Evolutionary conservation across 2,329 filamentous ascomycete species (phyloP), one percentile per base, ranked within the genome.

Genomic region (Bipolaris oryzae): DNA sequence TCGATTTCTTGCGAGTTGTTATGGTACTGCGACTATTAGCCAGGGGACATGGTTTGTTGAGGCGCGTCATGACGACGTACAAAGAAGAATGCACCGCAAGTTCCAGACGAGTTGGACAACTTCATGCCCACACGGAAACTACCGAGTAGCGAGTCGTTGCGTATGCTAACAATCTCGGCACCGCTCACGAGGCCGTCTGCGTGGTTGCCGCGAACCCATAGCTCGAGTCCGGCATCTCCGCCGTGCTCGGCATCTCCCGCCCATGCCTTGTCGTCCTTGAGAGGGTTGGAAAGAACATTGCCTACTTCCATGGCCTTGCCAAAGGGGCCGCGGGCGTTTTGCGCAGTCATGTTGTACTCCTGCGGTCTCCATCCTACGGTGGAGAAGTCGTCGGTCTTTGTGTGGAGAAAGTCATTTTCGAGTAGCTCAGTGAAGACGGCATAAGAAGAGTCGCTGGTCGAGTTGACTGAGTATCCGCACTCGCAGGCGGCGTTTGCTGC

Each of bases 1-100:
- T 93, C 90, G 66, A 93, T 91, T 68, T 93, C 90, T 69, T 90
- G 87, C 1, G 88, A 89, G 74, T 93, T 87, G 73, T 92, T 91
- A 76, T 85, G 86, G 74, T 91, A 92, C 89, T 91, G 59, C 37
- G 33, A 34, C 38, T 16, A 51, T 66, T 59, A 69, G 62, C 47
- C 37, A 39, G 18, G 33, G 39, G 37, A 15, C 9, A 11, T 25
- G 16, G 9, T 9, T 10, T 3, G 18, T 6, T 0, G 10, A 1
- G 7, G 13, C 4, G 20, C n/a, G n/a, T 50, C 15, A 25, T 39
- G 16, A 21, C 20, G 37, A 15, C 76, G 55, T 76, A 90, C 87
- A 86, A 89, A 94, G 76, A 92, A 93, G 77, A 93, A 92, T 6
- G 89, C 89, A 28, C 85, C 87, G 72, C 90, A 93, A 1, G 90